Evolutionary conservation across 2,329 filamentous ascomycete species (phyloP).

Genomic region (Fusarium sp.): DNA sequence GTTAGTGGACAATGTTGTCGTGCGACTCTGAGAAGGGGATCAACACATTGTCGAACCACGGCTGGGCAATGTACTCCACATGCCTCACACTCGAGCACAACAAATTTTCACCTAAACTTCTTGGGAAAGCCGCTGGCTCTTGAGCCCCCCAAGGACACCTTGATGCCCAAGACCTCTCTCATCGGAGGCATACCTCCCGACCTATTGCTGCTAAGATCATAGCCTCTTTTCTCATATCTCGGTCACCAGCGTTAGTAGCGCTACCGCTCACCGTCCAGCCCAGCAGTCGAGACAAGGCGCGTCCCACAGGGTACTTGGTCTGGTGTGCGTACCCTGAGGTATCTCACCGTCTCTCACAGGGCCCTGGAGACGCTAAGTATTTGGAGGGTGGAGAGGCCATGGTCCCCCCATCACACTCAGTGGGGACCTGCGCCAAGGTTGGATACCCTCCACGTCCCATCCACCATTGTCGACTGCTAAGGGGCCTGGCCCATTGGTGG

Average conservation of each 20-base stretch:
- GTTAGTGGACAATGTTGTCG: constrained; percentile 44
- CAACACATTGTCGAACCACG: constrained; percentile 49
- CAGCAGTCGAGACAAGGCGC: constrained; percentile 35
- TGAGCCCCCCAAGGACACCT: not conserved
- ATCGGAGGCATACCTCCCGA: constrained; percentile 12
- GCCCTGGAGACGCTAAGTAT: constrained; percentile 46
- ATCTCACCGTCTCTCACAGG: constrained; percentile 35
- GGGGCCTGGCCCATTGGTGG: constrained; percentile 30
- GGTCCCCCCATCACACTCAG: constrained; percentile 39
- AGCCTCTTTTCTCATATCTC: constrained; percentile 32
- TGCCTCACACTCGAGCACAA: constrained; percentile 26
- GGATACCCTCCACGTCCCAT: constrained; percentile 40
- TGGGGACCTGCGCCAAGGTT: constrained; percentile 44
- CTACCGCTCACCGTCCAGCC: constrained; percentile 33
- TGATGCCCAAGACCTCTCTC: constrained; percentile 12
- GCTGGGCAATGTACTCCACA: constrained; percentile 39
- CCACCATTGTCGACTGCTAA: constrained; percentile 41
- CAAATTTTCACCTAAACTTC: constrained; percentile 8
- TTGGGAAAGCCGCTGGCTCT: not conserved
- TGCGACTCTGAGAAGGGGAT: constrained; percentile 46
- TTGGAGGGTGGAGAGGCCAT: constrained; percentile 40
- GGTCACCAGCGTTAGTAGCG: constrained; percentile 38
- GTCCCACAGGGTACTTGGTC: constrained; percentile 40
- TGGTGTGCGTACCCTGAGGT: constrained; percentile 45
- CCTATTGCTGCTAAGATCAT: constrained; percentile 14